Conservation (phyloP, 2,329 filamentous ascomycete genomes). For the Diaporthe helianthi region DNA sequence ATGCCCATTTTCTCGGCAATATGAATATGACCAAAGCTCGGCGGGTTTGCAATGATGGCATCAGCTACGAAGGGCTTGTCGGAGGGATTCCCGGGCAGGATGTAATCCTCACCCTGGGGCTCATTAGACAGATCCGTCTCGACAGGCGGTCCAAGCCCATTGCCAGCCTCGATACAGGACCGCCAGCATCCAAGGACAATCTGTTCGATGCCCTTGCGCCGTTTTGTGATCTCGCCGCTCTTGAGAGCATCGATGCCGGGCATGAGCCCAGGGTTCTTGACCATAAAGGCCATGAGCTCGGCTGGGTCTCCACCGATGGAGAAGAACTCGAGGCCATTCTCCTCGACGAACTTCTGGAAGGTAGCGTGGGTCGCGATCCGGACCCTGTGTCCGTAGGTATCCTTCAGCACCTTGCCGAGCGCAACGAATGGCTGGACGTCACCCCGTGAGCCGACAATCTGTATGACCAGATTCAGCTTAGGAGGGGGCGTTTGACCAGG, state of each 20-base stretch:
- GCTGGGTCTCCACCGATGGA: conserved; percentile 78
- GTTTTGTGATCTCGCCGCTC: conserved; percentile 77
- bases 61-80: conserved; percentile 79
- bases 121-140: conserved; percentile 56
- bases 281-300: conserved; percentile 88
- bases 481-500: conserved; percentile 64
- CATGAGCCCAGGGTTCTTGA: conserved; percentile 86
- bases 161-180: conserved; percentile 80
- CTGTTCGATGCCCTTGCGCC: conserved; percentile 76
- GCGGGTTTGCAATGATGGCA: conserved; percentile 80
- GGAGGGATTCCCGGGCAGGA: conserved; percentile 50
- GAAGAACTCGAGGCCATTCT: conserved; percentile 78
- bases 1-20: conserved; percentile 78
- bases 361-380: conserved; percentile 75
- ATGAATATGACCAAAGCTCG: conserved; percentile 78
- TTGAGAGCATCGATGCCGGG: conserved; percentile 79
- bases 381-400: conserved; percentile 73
- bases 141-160: conserved; percentile 63
- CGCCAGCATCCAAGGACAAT: conserved; percentile 88
- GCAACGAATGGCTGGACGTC: conserved; percentile 81
- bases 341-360: conserved; percentile 72
- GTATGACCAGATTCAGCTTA: conserved; percentile 73
- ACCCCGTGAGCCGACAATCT: conserved; percentile 76
- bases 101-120: conserved; percentile 56
- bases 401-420: conserved; percentile 68